Percentiles rank a stretch among this genome's conserved stretches.
phyloP scores from a whole-genome alignment of 495 filamentous ascomycete genomes.

The Elaphomyces granulatus region DNA sequence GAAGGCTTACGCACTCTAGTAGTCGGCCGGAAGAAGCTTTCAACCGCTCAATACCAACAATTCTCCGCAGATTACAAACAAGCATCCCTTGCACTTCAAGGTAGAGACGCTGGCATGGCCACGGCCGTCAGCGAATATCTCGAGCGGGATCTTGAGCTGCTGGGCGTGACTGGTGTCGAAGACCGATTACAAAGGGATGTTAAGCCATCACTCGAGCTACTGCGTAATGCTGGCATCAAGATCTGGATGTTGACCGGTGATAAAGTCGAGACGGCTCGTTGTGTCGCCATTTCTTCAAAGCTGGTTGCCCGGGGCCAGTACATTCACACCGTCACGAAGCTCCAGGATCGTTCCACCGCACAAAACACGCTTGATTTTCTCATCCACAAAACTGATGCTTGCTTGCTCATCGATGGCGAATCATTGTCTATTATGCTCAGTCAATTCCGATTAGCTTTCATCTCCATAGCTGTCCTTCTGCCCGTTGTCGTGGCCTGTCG shows the following conservation, averaged over 20 bases:
- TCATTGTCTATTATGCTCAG: conserved; percentile 69
- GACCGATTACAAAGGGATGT: conserved; percentile 93
- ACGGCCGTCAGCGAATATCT: conserved; percentile 65
- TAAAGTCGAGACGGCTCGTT: conserved; percentile 95
- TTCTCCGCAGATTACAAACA: conserved; percentile 64
- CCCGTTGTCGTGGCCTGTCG: conserved; percentile 93
- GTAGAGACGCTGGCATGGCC: conserved; percentile 69
- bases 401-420: conserved; percentile 90
- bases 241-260: conserved; percentile 99
- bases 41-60: conserved; percentile 56
- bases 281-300: conserved; percentile 88
- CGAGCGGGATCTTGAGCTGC: conserved; percentile 76
- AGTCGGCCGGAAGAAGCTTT: conserved; percentile 73
- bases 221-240: conserved; percentile 97
- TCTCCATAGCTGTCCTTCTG: conserved; percentile 70
- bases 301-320: conserved; percentile 90
- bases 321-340: conserved; percentile 84
- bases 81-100: conserved; percentile 63
- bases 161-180: conserved; percentile 95
- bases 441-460: conserved; percentile 71
- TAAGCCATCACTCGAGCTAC: conserved; percentile 82
- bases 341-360: conserved; percentile 42
- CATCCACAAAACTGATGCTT: conserved; percentile 73
- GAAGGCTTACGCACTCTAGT: conserved; percentile 93
- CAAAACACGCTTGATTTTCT: conserved; percentile 80